A percentile compares a stretch with the other conserved stretches of the same genome.
Evolutionary conservation across 2,329 filamentous ascomycete species (phyloP).

Genomic region (Fusarium vanettenii): DNA sequence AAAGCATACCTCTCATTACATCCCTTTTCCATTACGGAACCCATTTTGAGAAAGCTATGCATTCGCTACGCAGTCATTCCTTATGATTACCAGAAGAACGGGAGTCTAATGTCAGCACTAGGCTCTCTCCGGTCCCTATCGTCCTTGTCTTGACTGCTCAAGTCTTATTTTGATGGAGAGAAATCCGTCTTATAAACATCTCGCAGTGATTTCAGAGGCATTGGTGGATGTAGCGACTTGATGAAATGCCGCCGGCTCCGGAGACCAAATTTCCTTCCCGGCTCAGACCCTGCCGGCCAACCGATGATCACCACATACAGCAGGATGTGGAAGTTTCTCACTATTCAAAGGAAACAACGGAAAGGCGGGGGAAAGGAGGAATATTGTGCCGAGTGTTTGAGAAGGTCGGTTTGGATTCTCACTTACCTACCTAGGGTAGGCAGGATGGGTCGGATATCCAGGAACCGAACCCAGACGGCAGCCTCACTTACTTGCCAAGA

Average conservation of each 20-base stretch:
- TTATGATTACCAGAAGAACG: neutral
- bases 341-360: neutral
- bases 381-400: neutral
- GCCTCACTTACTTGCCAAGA: neutral
- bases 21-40: neutral
- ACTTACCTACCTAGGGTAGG: neutral
- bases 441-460: neutral
- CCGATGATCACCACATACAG: neutral
- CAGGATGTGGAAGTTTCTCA: neutral
- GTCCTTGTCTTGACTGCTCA: slow-evolving; percentile 32
- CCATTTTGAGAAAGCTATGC: neutral
- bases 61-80: neutral
- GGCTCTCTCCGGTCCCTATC: slow-evolving; percentile 29
- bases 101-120: slow-evolving; percentile 33
- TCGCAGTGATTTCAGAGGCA: no score
- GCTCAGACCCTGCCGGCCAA: neutral
- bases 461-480: neutral
- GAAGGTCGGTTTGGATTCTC: neutral
- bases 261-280: slow-evolving; percentile 5
- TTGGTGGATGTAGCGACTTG: slow-evolving; percentile 19
- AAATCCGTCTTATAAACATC: no score
- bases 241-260: slow-evolving; percentile 29
- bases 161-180: slow-evolving; percentile 24
- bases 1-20: no score
- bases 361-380: neutral